These are phyloP conservation scores for Pseudozyma tsukubaensis DNA, from an alignment of 1,284 basidiomycete genomes.

Conservation along the genomic window DNA sequence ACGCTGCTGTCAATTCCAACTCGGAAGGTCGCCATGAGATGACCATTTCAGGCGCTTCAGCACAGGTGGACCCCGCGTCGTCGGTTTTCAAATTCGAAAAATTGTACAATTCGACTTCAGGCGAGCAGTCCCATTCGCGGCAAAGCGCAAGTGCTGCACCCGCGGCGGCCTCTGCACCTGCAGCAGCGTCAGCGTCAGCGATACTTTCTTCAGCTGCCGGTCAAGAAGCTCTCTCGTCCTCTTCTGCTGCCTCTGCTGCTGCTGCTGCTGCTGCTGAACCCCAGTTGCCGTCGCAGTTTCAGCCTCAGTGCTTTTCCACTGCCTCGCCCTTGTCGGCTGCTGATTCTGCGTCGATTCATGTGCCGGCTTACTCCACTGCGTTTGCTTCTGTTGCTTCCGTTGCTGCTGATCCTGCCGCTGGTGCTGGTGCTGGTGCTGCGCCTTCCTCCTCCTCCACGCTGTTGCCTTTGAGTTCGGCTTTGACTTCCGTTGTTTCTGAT, in stretches of 20 bases:
- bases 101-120: not conserved
- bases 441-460: constrained; percentile 8
- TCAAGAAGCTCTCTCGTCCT: too few species aligned
- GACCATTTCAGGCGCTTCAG: constrained; percentile 3
- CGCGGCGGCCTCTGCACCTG: constrained; percentile 5
- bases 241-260: not conserved
- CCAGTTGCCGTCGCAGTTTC: constrained; percentile 4
- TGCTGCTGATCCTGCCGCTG: constrained; percentile 8
- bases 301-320: not conserved
- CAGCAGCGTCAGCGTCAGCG: constrained; percentile 28
- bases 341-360: not conserved
- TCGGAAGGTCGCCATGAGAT: constrained; percentile 15
- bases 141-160: not conserved
- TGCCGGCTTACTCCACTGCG: constrained; percentile 19
- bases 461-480: constrained; percentile 11
- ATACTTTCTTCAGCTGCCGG: not conserved
- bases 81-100: constrained; percentile 7
- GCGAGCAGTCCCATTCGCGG: not conserved
- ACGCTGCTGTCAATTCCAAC: not conserved
- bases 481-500: constrained; percentile 10
- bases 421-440: too few species aligned
- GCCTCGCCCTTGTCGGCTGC: not conserved
- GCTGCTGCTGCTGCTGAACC: constrained; percentile 7
- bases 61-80: constrained; percentile 3
- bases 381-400: not conserved